phyloP scores from a whole-genome alignment of 2,329 filamentous ascomycete genomes.

The Ceratocystis harringtonii region DNA sequence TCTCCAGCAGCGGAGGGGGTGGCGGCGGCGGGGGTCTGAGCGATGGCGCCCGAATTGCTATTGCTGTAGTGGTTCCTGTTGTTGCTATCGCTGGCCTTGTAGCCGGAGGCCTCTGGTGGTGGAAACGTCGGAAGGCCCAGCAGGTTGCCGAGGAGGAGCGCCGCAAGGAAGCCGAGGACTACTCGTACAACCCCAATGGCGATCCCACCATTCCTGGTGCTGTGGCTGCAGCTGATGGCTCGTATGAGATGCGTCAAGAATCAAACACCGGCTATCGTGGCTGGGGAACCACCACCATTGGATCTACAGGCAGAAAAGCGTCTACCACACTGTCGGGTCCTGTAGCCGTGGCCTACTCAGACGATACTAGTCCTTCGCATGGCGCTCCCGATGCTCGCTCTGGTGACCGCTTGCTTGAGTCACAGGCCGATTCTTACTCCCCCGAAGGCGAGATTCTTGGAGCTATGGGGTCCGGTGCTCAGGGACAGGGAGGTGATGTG shows the following conservation, averaged over 20 bases:
- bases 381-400: constrained; percentile 54
- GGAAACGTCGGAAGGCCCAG: constrained; percentile 74
- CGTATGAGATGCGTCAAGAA: constrained; percentile 66
- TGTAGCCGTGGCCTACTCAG: constrained; percentile 53
- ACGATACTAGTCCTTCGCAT: constrained; percentile 46
- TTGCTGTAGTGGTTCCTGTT: constrained; percentile 89
- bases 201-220: constrained; percentile 59
- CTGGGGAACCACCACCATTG: constrained; percentile 63
- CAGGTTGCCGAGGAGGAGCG: constrained; percentile 77
- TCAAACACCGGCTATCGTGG: constrained; percentile 71
- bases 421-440: constrained; percentile 32
- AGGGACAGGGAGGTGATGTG: constrained; percentile 40
- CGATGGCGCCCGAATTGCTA: constrained; percentile 61
- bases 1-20: constrained; percentile 21
- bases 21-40: constrained; percentile 33
- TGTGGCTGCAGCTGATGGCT: constrained; percentile 33
- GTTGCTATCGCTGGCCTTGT: constrained; percentile 72
- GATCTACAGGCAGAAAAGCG: constrained; percentile 59
- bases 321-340: constrained; percentile 79
- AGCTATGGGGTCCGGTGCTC: constrained; percentile 55
- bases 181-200: constrained; percentile 93
- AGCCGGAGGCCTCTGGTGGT: constrained; percentile 63
- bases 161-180: constrained; percentile 93
- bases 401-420: constrained; percentile 46
- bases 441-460: constrained; percentile 73